A percentile compares a stretch with the other conserved stretches of the same genome.
Conservation (phyloP, 192 early-diverging fungal genomes). For the Spinellus fusiger region DNA sequence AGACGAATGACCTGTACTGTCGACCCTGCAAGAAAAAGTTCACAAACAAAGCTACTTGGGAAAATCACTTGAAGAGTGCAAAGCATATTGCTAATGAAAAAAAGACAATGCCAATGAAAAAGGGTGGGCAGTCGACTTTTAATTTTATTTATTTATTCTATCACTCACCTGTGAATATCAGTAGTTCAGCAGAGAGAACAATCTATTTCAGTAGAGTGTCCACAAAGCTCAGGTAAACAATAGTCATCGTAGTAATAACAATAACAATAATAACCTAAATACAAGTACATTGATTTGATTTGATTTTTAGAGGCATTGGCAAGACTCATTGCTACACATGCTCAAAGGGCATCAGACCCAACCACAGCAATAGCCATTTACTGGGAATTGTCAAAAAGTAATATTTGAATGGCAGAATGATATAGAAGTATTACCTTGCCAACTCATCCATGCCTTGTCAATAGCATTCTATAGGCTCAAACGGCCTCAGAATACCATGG, state of each 20-base stretch:
- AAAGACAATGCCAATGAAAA: slow-evolving; percentile 18
- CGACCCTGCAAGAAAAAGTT: slow-evolving; percentile 44
- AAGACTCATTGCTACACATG: no score
- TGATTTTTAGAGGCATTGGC: background rate
- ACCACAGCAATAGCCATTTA: no score
- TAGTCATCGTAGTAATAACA: no score
- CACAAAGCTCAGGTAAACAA: no score
- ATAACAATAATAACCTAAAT: no score
- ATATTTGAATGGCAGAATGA: background rate
- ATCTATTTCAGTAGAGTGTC: no score
- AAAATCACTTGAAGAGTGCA: slow-evolving; percentile 42
- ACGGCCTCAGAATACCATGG: slow-evolving; percentile 24
- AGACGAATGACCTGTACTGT: slow-evolving; percentile 31
- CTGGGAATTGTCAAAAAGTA: no score
- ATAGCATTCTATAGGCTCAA: slow-evolving; percentile 32
- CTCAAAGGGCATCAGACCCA: no score
- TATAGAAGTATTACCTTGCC: background rate
- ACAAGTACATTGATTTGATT: no score
- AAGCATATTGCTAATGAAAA: slow-evolving; percentile 45
- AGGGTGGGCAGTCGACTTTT: background rate
- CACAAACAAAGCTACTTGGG: slow-evolving; percentile 39
- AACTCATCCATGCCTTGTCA: background rate
- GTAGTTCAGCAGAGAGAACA: no score
- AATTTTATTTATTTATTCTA: background rate
- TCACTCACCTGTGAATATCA: background rate